Base-by-base conservation (phyloP, 2,329 filamentous ascomycete genomes). In the Daldinia sp. region DNA sequence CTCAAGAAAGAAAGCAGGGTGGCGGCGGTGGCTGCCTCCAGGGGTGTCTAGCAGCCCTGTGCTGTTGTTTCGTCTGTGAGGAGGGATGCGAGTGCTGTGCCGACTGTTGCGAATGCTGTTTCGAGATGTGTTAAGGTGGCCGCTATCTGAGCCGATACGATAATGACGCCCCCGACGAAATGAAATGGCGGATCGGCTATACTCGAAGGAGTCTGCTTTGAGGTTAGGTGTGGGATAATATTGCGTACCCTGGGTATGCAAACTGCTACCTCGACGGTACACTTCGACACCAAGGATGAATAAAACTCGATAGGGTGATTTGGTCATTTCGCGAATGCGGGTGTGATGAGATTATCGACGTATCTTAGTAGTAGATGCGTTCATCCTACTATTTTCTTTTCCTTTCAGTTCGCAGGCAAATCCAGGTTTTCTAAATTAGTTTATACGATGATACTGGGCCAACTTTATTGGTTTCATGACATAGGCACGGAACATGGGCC, bases 11-110 rank as follows among this genome's bases (percentile, higher is more conserved):
- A 1, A 70, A 70, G 58, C 70, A 71, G 25, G 71, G 74, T 35
- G 75, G 76, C 29, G 77, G 71, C 29, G 78, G 77, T 57, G 78
- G 77, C 56, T 83, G 81, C 66, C 73, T 83, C 41, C 75, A 78
- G 62, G 79, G 76, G 56, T 83, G 81, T 72, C 72, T 84, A 9
- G 82, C 81, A 25, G 76, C 78, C 11, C 67, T 82, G 35, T 83
- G 82, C 71, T 83, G 81, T 71, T 84, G 82, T 73, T 84, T 81
- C 69, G 77, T 82, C 56, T 80, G 79, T 66, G 82, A 83, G 68
- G 79, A 83, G 68, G 78, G 79, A 53, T 83, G 82, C 72, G 82
- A 85, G 68, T 80, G 79, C 68, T 83, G 81, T 65, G 75, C 76
- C 49, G 80, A 82, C 35, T 83, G 81, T 73, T 79, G 75, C 70